These are phyloP conservation scores for Mycena galericulata DNA, from an alignment of 768 basidiomycete species.

Conservation along the genomic window DNA sequence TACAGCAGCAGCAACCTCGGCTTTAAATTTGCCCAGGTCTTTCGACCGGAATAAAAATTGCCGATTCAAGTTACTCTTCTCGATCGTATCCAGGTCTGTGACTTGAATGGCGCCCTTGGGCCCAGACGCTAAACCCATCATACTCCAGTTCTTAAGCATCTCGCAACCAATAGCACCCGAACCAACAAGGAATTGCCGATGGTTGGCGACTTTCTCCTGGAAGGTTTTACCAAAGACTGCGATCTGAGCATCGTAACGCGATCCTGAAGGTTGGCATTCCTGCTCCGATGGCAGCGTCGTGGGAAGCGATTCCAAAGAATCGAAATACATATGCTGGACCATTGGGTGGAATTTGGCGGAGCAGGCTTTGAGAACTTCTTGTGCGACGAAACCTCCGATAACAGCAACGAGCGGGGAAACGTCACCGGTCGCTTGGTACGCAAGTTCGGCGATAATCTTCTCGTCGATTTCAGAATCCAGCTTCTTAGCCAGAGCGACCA, in stretches of 20 bases:
- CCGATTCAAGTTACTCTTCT: conserved; percentile 98
- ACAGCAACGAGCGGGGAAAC: conserved; percentile 92
- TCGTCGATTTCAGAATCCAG: conserved; percentile 83
- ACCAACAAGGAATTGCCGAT: conserved; percentile 96
- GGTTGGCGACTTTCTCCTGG: conserved; percentile 91
- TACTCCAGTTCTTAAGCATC: conserved; percentile 99
- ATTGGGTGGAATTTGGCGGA: conserved; percentile 99
- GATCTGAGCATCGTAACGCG: conserved; percentile 94
- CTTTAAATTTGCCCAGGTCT: conserved; percentile 97
- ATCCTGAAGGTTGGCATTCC: conserved; percentile 84
- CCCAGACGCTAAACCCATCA: conserved; percentile 94
- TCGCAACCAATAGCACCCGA: conserved; percentile 99
- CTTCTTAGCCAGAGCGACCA: conserved; percentile 86
- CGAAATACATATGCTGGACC: conserved; percentile 95
- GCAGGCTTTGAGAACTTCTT: conserved; percentile 96
- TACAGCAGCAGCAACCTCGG: conserved; percentile 91
- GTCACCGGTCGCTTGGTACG: conserved; percentile 94
- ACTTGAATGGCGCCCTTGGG: conserved; percentile 87
- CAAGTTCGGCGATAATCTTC: conserved; percentile 83
- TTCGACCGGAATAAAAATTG: conserved; percentile 98
- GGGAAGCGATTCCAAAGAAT: conserved; percentile 96
- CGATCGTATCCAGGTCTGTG: conserved; percentile 98
- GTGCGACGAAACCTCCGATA: conserved; percentile 96
- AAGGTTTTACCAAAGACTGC: conserved; percentile 95
- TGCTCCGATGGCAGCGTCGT: conserved; percentile 77